Percentiles rank a stretch among this genome's conserved stretches.
phyloP scores from a whole-genome alignment of 495 filamentous ascomycete genomes.

The Friedmanniomyces endolithicus region DNA sequence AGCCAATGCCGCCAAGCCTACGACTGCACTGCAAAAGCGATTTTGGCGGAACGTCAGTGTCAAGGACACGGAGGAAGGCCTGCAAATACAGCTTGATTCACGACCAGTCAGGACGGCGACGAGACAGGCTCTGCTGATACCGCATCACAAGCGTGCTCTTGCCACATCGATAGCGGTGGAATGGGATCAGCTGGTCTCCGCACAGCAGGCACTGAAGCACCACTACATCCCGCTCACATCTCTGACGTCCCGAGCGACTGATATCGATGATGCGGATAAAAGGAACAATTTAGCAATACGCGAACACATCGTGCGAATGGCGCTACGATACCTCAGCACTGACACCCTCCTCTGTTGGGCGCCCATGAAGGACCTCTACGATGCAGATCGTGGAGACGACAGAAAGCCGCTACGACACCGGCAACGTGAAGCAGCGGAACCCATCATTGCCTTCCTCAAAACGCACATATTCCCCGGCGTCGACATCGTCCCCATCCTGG shows the following conservation, averaged over 20 bases:
- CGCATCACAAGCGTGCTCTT: slow-evolving; percentile 62
- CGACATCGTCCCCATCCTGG: slow-evolving; percentile 61
- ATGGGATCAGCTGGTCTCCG: slow-evolving; percentile 74
- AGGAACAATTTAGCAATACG: slow-evolving; percentile 30
- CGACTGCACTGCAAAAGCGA: slow-evolving; percentile 46
- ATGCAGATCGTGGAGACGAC: slow-evolving; percentile 25
- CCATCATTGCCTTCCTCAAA: slow-evolving; percentile 58
- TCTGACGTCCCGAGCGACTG: slow-evolving; percentile 62
- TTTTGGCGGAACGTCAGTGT: slow-evolving; percentile 80
- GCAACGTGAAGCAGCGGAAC: slow-evolving; percentile 54
- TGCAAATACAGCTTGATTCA: slow-evolving; percentile 66
- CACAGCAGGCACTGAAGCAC: slow-evolving; percentile 59
- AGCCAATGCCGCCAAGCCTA: slow-evolving; percentile 32
- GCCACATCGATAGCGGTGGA: slow-evolving; percentile 80
- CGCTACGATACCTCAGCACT: slow-evolving; percentile 80
- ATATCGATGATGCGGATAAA: slow-evolving; percentile 60
- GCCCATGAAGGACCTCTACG: slow-evolving; percentile 41
- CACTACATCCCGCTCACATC: slow-evolving; percentile 89
- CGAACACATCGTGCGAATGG: slow-evolving; percentile 46
- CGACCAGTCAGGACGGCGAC: slow-evolving; percentile 64
- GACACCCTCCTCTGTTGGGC: slow-evolving; percentile 93
- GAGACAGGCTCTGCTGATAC: slow-evolving; percentile 60
- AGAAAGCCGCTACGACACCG: slow-evolving; percentile 50
- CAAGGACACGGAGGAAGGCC: slow-evolving; percentile 47
- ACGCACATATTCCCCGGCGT: slow-evolving; percentile 75